Base-by-base conservation (phyloP, 202 grass and related monocot species). In the Dendrocalamus latiflorus region DNA sequence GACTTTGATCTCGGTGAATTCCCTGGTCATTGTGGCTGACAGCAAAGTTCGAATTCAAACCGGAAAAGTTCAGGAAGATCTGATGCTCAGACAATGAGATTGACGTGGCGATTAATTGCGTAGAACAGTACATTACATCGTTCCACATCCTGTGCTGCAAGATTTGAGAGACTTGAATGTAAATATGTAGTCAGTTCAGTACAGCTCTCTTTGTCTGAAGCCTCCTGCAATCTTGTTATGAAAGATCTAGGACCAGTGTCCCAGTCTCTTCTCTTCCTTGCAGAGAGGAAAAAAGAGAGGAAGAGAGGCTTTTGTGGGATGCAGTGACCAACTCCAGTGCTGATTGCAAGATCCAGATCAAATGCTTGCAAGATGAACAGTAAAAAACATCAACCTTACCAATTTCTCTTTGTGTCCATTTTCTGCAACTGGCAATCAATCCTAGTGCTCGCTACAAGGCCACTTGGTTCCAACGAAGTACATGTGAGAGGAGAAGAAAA, bases 121-220 rank as follows among this genome's bases (percentile, higher is more conserved):
- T 13, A 21, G 43, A 24, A 47, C 18, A 50, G 39, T 37, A 58
- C 21, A 48, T 25, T 53, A 67, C 76, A 72, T 65, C 18, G 50
- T 61, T 54, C 36, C 5, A 60, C 8, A 56, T 34, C 43, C 71
- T 22, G 78, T 48, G 44, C 24, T 50, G 55, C 24, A 62, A 72
- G 68, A 80, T 66, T 78, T 24, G 57, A 34, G 49, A 43, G 48
- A 44, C 37, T 45, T 74, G 62, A 82, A 77, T 20, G 64, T 24
- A n/a, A 25, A 61, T 38, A 71, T 82, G 43, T 68, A 6, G 6
- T 36, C 34, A 34, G 61, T 37, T 43, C 24, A 67, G 42, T 54
- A 54, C 38, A 43, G 30, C 13, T 13, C 16, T 39, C 8, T n/a
- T 39, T 30, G 37, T 25, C 69, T 74, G 39, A 86, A 54, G 51